phyloP scores from a whole-genome alignment of 345 rosid species.

The Citrus reticulata region DNA sequence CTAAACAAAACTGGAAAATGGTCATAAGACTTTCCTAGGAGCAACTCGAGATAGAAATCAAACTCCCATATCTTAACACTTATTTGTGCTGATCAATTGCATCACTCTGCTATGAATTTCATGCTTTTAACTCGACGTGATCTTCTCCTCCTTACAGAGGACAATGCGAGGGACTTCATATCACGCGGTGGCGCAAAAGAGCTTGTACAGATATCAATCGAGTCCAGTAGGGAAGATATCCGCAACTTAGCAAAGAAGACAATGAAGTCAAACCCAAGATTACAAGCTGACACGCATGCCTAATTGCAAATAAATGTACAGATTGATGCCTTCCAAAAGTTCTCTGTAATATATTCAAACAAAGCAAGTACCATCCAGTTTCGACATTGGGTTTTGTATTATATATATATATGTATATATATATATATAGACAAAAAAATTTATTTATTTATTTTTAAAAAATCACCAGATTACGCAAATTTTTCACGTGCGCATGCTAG shows the following conservation, averaged over 20 bases:
- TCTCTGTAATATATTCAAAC: not conserved
- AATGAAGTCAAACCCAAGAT: slow-evolving; percentile 45
- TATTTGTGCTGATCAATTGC: not conserved
- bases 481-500: too few relatives aligned
- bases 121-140: not conserved
- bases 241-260: slow-evolving; percentile 84
- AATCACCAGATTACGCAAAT: too few relatives aligned
- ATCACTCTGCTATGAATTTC: not conserved
- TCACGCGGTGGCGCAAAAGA: slow-evolving; percentile 56
- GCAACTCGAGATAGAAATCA: not conserved
- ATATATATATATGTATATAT: too few relatives aligned
- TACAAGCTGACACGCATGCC: slow-evolving; percentile 20
- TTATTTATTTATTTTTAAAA: too few relatives aligned
- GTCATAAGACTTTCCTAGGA: not conserved
- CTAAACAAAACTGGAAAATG: not conserved
- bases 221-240: slow-evolving; percentile 86
- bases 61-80: not conserved
- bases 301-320: slow-evolving; percentile 7
- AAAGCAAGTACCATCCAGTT: not conserved
- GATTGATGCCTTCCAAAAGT: not conserved
- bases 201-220: slow-evolving; percentile 59
- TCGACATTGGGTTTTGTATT: not conserved
- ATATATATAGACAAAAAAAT: too few relatives aligned
- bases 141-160: slow-evolving; percentile 42
- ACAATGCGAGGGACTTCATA: slow-evolving; percentile 61